A percentile compares a stretch with the other conserved stretches of the same genome.
These are phyloP conservation scores for Eleusine indica DNA, from an alignment of 176 grass and related monocot genomes.

Conservation along the genomic window DNA sequence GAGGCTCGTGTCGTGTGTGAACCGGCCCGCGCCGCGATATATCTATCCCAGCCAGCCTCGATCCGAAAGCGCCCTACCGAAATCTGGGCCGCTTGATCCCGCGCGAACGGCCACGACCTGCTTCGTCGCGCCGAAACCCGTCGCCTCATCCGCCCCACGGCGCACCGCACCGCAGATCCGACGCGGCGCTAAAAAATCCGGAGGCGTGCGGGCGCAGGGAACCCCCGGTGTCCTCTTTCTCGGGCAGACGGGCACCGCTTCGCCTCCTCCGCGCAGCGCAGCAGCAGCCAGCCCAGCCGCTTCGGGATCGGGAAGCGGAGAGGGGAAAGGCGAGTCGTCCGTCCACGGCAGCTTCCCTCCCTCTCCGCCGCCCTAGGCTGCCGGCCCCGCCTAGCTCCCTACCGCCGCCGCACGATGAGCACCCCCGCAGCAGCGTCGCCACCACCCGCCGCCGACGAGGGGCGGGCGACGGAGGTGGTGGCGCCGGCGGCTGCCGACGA, in stretches of 20 bases:
- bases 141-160: neutral
- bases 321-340: slow-evolving; percentile 48
- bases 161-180: slow-evolving; percentile 3
- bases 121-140: neutral
- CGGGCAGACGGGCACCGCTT: slow-evolving; percentile 36
- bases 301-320: slow-evolving; percentile 63
- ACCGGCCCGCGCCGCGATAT: neutral
- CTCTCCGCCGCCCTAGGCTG: slow-evolving; percentile 40
- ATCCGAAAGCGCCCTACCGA: too few species aligned
- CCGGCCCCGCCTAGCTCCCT: neutral
- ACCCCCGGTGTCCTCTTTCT: slow-evolving; percentile 12
- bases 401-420: slow-evolving; percentile 44
- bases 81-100: neutral
- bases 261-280: slow-evolving; percentile 40
- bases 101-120: neutral
- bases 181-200: slow-evolving; percentile 47
- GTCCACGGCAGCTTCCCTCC: slow-evolving; percentile 43
- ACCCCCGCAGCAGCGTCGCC: slow-evolving; percentile 16
- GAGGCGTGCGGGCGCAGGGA: slow-evolving; percentile 49
- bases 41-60: neutral
- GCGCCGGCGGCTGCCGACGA: slow-evolving; percentile 27
- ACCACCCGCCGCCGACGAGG: slow-evolving; percentile 13
- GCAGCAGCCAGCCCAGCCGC: slow-evolving; percentile 23
- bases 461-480: slow-evolving; percentile 3
- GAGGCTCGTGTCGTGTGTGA: neutral